Percentiles rank a stretch among this genome's conserved stretches.
These are phyloP conservation scores for Eragrostis nindensis DNA, from an alignment of 176 grass and related monocot species.

Conservation along the genomic window DNA sequence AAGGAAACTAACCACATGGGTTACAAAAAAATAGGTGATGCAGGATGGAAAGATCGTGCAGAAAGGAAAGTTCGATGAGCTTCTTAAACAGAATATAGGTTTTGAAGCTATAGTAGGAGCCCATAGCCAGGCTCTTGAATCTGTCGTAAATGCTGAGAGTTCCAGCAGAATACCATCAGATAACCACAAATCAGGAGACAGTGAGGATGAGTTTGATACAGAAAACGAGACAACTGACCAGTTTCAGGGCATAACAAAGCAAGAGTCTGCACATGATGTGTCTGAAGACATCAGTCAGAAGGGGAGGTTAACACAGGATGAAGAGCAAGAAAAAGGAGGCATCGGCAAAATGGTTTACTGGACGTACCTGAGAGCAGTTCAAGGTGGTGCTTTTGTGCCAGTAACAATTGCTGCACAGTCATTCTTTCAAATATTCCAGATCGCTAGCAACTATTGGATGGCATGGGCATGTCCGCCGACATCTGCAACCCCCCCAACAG, in stretches of 20 bases:
- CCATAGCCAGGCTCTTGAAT: constrained; percentile 87
- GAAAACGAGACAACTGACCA: constrained; percentile 52
- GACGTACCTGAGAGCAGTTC: constrained; percentile 76
- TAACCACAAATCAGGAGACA: constrained; percentile 40
- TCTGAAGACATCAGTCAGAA: constrained; percentile 62
- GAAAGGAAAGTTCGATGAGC: constrained; percentile 83
- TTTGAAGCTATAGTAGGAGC: constrained; percentile 95
- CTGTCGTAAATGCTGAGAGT: constrained; percentile 76
- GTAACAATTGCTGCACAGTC: constrained; percentile 68
- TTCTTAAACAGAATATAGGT: constrained; percentile 79
- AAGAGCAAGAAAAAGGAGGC: constrained; percentile 89
- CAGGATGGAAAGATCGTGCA: constrained; percentile 83
- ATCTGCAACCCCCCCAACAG: constrained; percentile 46
- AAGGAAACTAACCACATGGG: constrained; percentile 34
- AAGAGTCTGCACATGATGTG: constrained; percentile 82
- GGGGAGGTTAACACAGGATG: constrained; percentile 90
- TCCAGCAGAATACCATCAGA: constrained; percentile 71
- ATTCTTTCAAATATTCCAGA: constrained; percentile 80
- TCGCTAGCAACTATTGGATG: constrained; percentile 99
- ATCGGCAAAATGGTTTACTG: constrained; percentile 89
- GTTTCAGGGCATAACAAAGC: constrained; percentile 72
- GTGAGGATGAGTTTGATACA: constrained; percentile 49
- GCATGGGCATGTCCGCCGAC: constrained; percentile 83
- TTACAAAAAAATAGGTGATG: constrained; percentile 82
- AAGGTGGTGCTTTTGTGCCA: constrained; percentile 75